Evolutionary conservation across 352 stramenopile genomes (phyloP), one percentile per base, ranked within the genome.

Genomic region (Pythium phragmitis): DNA sequence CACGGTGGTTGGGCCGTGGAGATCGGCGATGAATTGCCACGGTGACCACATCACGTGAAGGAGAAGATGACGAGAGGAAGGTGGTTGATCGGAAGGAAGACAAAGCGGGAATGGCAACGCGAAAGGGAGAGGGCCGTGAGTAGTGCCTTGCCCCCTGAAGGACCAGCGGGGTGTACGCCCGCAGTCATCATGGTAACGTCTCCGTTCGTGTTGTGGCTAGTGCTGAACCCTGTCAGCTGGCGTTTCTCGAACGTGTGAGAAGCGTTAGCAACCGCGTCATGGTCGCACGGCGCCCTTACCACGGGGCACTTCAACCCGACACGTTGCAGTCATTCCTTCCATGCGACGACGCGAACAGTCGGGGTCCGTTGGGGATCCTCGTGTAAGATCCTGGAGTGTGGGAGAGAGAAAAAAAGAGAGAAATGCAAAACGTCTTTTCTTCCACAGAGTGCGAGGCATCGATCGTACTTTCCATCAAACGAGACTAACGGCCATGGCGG

Each of bases 41-140:
- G 43, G 26, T 1, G 52, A 42, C 60, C 60, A 67, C 60, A 67
- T 59, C 39, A 17, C 4, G 5, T 37, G 16, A 8, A 34, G n/a
- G 12, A 30, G 26, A 37, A 51, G n/a, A 51, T 43, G 37, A 46
- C 2, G 30, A 36, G 33, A 21, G 5, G 33, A 54, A 26, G 16
- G 26, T 5, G 26, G 26, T 36, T 48, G 52, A 17, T 8, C 7
- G 2, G 13, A 28, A 37, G 36, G 9, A 49, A 21, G n/a, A n/a
- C 17, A 19, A 46, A 46, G 17, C 1, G 6, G 39, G 39, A 46
- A 46, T 46, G 39, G 2, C 13, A 19, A 46, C 6, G 39, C 16
- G 39, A 14, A 19, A n/a, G 39, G 39, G 14, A 46, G 13, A 0
- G 26, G 26, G 26, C 3, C 26, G 26, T 3, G 26, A 30, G 26